Evolutionary conservation across 495 filamentous ascomycete species (phyloP).

Genomic region (Glutinoglossum americanum): DNA sequence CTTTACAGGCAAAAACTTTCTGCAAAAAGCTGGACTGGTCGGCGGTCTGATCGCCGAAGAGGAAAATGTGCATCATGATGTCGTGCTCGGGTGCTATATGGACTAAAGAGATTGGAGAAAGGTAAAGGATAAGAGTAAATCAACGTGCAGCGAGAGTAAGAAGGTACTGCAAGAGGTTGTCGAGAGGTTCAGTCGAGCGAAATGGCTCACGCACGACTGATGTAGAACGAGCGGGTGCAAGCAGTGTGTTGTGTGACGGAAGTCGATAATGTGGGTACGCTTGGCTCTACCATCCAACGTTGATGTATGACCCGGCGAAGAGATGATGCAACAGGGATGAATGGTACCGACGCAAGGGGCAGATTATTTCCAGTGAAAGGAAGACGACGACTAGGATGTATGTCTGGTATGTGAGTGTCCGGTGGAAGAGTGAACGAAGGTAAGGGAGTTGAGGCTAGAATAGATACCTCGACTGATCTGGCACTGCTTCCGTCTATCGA

Average conservation of each 20-base stretch:
- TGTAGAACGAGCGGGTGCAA: background rate
- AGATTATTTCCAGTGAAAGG: background rate
- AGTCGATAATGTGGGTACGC: background rate
- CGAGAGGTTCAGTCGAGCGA: background rate
- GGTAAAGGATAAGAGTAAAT: background rate
- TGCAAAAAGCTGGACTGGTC: constrained; percentile 2
- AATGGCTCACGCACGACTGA: background rate
- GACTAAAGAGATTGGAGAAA: background rate
- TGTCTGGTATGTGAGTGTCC: background rate
- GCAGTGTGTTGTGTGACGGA: background rate
- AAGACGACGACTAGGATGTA: background rate
- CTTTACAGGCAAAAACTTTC: constrained; percentile 3
- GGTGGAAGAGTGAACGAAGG: background rate
- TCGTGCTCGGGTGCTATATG: background rate
- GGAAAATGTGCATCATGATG: constrained; percentile 5
- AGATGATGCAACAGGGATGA: background rate
- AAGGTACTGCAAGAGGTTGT: background rate
- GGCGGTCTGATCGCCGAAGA: constrained; percentile 8
- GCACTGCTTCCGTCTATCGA: background rate
- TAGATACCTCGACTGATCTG: background rate
- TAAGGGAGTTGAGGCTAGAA: background rate
- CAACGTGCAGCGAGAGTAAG: background rate
- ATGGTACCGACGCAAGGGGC: background rate
- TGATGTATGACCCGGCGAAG: background rate
- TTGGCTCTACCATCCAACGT: background rate